Evolutionary conservation across 306 rosid species (phyloP), one percentile per base, ranked within the genome.

Genomic region (Mucuna pruriens): DNA sequence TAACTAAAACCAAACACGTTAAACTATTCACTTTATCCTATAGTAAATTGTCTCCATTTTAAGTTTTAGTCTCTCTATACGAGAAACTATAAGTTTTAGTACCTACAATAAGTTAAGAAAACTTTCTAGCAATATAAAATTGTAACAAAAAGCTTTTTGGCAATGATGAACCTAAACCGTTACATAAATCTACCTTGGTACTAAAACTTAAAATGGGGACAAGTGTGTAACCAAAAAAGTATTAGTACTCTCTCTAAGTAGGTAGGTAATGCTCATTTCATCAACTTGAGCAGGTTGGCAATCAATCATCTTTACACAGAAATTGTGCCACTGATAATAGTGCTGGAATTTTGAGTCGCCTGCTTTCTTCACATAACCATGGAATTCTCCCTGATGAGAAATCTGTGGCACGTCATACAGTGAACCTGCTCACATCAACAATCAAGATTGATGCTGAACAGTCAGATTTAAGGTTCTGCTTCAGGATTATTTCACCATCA

Each of bases 401-500:
- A 83, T 69, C 87, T 1, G 84, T 74, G 9, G 89, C 88, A 45
- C 94, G 93, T 66, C 92, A 91, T 68, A 88, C 95, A 2, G 91
- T 92, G 75, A 91, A 92, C 86, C 86, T 92, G 71, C 88, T 92
- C 6, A 90, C 95, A 58, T 89, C 97, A 69, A 90, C 97, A 76
- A 92, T 92, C 77, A 92, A 92, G 91, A 13, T 65, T 66, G 97
- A 92, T 78, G 91, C 94, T 65, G 97, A 92, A 45, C 94, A 91
- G 76, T 26, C 92, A 38, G 97, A 92, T 85, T 84, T 92, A 80
- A 90, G 97, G 67, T 92, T 92, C 85, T 92, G 97, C 91, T 92
- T 92, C 83, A 89, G 95, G 90, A 89, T 92, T 75, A 82, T 92
- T 80, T 90, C 97, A 46, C 97, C 97, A 11, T 20, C 83, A 45